Percentiles rank a stretch among this genome's conserved stretches.
Evolutionary conservation across 352 stramenopile genomes (phyloP).

Genomic region (Pythium rishiriense): DNA sequence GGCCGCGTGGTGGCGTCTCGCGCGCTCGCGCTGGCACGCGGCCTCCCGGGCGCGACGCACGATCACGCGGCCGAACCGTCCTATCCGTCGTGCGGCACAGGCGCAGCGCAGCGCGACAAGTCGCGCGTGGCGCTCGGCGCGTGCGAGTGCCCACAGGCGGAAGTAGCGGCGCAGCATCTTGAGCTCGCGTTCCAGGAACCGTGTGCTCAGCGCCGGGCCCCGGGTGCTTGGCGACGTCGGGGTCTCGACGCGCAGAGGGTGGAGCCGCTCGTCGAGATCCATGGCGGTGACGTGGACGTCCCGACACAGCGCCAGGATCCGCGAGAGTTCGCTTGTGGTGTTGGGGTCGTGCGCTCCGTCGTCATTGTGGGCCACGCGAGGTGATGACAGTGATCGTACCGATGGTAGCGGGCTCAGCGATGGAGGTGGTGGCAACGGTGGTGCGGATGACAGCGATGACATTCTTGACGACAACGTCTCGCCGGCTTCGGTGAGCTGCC

Average conservation of each 20-base stretch:
- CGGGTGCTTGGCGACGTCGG: background rate
- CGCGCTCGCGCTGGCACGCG: background rate
- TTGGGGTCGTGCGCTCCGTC: background rate
- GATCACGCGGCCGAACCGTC: background rate
- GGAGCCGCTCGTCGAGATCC: conserved; percentile 32
- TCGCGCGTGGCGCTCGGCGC: conserved; percentile 21
- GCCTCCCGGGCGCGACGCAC: background rate
- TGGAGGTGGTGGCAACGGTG: background rate
- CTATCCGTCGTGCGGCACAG: conserved; percentile 8
- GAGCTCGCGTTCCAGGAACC: conserved; percentile 62
- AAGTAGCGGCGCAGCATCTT: conserved; percentile 70
- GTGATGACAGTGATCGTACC: too few relatives aligned
- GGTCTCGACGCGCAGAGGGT: background rate
- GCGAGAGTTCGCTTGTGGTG: conserved; percentile 12
- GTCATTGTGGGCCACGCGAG: too few relatives aligned
- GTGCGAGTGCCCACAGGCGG: conserved; percentile 35
- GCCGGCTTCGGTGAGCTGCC: too few relatives aligned
- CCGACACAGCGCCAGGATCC: conserved; percentile 48
- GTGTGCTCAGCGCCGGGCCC: conserved; percentile 11
- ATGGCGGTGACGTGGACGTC: conserved; percentile 52
- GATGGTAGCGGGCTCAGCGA: too few relatives aligned
- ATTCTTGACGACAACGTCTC: background rate
- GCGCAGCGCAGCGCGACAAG: background rate
- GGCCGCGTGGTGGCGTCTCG: background rate
- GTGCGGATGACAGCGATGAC: background rate